Percentiles rank a stretch among this genome's conserved stretches.
Conservation (phyloP, 768 basidiomycete species). For the Lentinus tigrinus region DNA sequence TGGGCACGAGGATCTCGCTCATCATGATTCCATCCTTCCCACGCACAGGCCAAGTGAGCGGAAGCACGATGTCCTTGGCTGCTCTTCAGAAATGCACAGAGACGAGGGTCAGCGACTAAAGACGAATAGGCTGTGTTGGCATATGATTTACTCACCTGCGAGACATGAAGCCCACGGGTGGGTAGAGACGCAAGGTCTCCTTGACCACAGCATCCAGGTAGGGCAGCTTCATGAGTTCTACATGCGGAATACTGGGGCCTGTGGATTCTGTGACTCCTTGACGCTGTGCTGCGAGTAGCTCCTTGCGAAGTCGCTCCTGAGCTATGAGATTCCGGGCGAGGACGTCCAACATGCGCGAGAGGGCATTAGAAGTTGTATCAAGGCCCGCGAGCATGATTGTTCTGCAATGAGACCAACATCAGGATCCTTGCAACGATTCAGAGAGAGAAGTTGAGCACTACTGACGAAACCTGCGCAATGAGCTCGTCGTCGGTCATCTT, state of each 20-base stretch:
- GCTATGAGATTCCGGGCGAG: neutral
- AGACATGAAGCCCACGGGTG: slow-evolving; percentile 11
- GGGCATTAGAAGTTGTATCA: neutral
- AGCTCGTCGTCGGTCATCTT: neutral
- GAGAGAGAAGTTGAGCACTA: neutral
- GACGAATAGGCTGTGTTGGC: neutral
- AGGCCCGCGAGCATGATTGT: neutral
- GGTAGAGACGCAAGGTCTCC: slow-evolving; percentile 27
- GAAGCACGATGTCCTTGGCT: slow-evolving; percentile 43
- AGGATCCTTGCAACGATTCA: no score
- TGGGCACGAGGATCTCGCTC: slow-evolving; percentile 30
- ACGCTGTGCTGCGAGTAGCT: neutral
- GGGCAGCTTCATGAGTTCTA: slow-evolving; percentile 32
- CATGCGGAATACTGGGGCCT: slow-evolving; percentile 21
- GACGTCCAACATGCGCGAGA: neutral
- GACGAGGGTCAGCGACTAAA: slow-evolving; percentile 22
- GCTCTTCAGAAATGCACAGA: slow-evolving; percentile 24
- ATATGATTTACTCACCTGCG: neutral
- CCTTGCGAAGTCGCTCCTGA: neutral
- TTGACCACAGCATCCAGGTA: slow-evolving; percentile 35
- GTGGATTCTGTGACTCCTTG: neutral
- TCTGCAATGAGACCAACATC: neutral
- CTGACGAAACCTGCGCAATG: slow-evolving; percentile 3
- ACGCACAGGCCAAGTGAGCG: neutral
- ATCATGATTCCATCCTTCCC: slow-evolving; percentile 2